A percentile compares a stretch with the other conserved stretches of the same genome.
Evolutionary conservation across 2,329 filamentous ascomycete genomes (phyloP).

Genomic region (Aspergillus brasiliensis): DNA sequence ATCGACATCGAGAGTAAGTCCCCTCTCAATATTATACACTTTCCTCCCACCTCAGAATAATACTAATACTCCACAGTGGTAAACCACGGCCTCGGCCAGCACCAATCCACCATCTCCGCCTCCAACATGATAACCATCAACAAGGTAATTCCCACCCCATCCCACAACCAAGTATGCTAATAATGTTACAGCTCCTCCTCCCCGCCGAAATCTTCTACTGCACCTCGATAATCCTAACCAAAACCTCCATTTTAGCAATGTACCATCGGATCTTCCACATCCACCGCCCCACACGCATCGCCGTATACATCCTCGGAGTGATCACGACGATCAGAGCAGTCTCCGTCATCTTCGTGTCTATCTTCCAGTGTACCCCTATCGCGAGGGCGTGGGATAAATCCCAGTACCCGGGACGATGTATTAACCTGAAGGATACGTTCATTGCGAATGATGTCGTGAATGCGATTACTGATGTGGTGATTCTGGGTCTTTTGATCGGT

Average conservation of each 20-base stretch:
- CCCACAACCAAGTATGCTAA: background rate
- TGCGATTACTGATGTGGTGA: slow-evolving; percentile 27
- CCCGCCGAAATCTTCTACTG: slow-evolving; percentile 42
- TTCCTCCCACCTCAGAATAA: background rate
- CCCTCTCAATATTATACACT: no score
- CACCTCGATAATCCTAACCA: slow-evolving; percentile 54
- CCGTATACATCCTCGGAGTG: slow-evolving; percentile 43
- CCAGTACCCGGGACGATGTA: slow-evolving; percentile 48
- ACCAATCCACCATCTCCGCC: background rate
- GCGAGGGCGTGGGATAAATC: slow-evolving; percentile 53
- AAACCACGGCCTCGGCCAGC: background rate
- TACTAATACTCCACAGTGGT: background rate
- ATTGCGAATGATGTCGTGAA: slow-evolving; percentile 52
- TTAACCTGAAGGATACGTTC: slow-evolving; percentile 55
- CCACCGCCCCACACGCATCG: slow-evolving; percentile 47
- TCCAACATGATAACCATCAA: background rate
- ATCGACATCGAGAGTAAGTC: background rate
- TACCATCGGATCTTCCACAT: slow-evolving; percentile 55
- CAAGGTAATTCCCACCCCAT: background rate
- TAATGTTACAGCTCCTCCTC: slow-evolving; percentile 43
- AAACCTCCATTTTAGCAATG: slow-evolving; percentile 55
- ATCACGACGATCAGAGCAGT: slow-evolving; percentile 54
- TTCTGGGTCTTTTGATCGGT: slow-evolving; percentile 1
- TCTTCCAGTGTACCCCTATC: slow-evolving; percentile 57
- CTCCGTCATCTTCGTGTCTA: slow-evolving; percentile 52